Evolutionary conservation across 2,329 filamentous ascomycete species (phyloP), one percentile per base, ranked within the genome.

Genomic region (Aspergillus sp.): DNA sequence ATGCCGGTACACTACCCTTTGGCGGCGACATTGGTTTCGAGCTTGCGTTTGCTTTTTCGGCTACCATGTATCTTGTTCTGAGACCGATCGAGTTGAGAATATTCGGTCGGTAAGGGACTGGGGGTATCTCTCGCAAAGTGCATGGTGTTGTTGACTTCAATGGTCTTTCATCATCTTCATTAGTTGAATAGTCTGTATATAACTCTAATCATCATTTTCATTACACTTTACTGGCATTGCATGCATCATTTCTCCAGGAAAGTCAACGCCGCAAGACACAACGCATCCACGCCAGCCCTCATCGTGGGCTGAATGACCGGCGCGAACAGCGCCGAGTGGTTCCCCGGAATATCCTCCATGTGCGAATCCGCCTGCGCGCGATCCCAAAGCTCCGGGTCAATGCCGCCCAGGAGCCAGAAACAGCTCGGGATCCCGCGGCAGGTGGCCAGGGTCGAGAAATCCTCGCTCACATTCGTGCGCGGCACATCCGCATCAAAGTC

Each of bases 11-110:
- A 25, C 69, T 75, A 4, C 63, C 62, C 2, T 73, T 53, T 54
- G 75, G 75, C 41, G 83, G 82, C 21, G 84, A 86, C 69, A 70
- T 86, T 40, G 84, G 83, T 3, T 84, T 89, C 58, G 86, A 88
- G 66, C 67, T 88, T 45, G 86, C 78, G 0, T 88, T 89, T 65
- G 77, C 74, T 1, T 86, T 89, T 61, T 68, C 82, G 1, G 71
- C 78, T 5, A 59, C 78, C 1, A 71, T 72, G 1, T 88, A 87
- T 69, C 61, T 77, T 44, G 61, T 74, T 1, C 60, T 86, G 56
- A 73, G 84, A 54, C 69, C 72, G 16, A 59, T 81, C 32, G 81
- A 84, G 67, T 54, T 77, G 58, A 78, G 67, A 64, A 61, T 65
- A 41, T 75, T 76, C 54, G 68, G 71, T 48, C 64, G 75, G 53